Evolutionary conservation across 164 flowering plant genomes (phyloP).

Genomic region (Akebia trifoliata): DNA sequence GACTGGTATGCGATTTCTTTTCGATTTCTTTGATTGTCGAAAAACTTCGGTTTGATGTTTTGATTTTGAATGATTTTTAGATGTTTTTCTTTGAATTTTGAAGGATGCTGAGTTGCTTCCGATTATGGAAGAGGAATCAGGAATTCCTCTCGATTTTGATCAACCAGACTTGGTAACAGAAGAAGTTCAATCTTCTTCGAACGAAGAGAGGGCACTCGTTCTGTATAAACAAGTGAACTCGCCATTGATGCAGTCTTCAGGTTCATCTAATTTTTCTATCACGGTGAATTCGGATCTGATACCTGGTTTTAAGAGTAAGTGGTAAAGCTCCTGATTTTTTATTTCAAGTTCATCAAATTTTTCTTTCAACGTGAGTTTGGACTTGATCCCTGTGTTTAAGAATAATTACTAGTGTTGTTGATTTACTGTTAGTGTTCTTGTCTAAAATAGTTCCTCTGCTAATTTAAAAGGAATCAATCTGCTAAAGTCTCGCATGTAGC

Average conservation of each 20-base stretch:
- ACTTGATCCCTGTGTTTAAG: no score
- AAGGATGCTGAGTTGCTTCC: constrained; percentile 68
- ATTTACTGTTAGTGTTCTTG: no score
- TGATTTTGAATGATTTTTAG: no score
- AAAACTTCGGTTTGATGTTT: no score
- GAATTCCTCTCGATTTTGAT: constrained; percentile 18
- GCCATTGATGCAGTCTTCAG: constrained; percentile 18
- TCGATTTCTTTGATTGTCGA: background rate
- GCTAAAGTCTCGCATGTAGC: no score
- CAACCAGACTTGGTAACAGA: no score
- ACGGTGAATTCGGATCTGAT: constrained; percentile 42
- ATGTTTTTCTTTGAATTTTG: background rate
- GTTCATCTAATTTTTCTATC: constrained; percentile 20
- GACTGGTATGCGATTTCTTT: constrained; percentile 60
- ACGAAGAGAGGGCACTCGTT: constrained; percentile 70
- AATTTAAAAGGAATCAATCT: no score
- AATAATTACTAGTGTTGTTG: no score
- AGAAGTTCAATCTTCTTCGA: constrained; percentile 16
- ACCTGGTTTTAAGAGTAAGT: constrained; percentile 54
- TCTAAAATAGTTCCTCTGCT: no score
- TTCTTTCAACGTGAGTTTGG: no score
- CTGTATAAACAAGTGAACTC: constrained; percentile 47
- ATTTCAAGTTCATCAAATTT: no score
- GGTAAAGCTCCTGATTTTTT: background rate
- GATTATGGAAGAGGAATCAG: constrained; percentile 64